Evolutionary conservation across 345 rosid species (phyloP), one percentile per base, ranked within the genome.

Genomic region (Salix brachista): DNA sequence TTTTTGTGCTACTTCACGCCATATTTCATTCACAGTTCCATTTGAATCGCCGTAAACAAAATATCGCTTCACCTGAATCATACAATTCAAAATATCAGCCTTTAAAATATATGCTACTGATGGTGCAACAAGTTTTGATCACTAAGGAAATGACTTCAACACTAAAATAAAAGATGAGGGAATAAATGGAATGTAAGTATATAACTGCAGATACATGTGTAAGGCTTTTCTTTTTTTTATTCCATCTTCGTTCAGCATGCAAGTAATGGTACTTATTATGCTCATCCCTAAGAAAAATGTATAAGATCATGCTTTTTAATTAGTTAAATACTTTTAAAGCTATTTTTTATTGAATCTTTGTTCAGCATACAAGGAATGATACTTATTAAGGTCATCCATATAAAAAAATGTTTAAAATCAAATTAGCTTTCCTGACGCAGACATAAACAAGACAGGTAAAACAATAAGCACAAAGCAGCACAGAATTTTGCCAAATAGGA

Each of bases 21-120:
- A 96, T 65, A 93, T 90, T 84, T 92, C 98, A 69, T 90, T 85
- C 73, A 93, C 98, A 61, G 97, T 85, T 86, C 99, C 99, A 72
- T 89, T 79, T 14, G 90, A 85, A 79, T 88, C 82, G 36, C 86
- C 94, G 58, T 89, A 89, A 25, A 83, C 82, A 61, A 84, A 96
- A 74, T 88, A 96, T 36, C 87, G 85, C 80, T 79, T 89, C 77
- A 93, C 91, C 99, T 95, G 93, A 72, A 81, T 32, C 67, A 72
- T 70, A 72, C 28, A 75, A 44, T 46, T 76, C 30, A 64, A 42
- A 41, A 46, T 0, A 9, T 23, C 18, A 41, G 34, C 28, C 19
- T 8, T 19, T 23, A 17, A 32, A 28, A 34, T 42, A 54, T 13
- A 48, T 3, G 60, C 28, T 16, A n/a, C 26, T 42, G 17, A 60